Conservation (phyloP, 352 stramenopile genomes). For the Phytophthora litchii region DNA sequence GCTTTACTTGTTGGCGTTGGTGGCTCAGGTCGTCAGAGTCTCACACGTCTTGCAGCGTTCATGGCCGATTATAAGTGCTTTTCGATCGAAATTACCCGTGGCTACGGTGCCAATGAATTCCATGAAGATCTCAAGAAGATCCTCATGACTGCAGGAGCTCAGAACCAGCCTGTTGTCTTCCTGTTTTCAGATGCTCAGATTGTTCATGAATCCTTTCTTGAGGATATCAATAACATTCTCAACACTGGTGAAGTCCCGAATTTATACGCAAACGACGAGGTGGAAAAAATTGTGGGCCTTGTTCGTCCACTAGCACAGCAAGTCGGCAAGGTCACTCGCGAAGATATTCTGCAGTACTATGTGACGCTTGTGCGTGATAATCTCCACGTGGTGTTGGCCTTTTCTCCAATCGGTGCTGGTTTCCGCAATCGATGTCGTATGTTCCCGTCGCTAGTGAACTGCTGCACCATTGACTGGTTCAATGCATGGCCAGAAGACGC, state of each 20-base stretch:
- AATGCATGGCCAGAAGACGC: conserved; percentile 95
- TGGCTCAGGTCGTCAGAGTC: conserved; percentile 89
- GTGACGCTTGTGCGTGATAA: conserved; percentile 93
- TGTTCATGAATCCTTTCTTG: conserved; percentile 92
- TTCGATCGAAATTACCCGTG: conserved; percentile 93
- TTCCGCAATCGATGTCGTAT: conserved; percentile 94
- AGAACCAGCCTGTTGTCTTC: conserved; percentile 91
- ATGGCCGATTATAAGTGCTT: conserved; percentile 93
- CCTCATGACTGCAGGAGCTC: conserved; percentile 86
- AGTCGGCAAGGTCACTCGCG: conserved; percentile 81
- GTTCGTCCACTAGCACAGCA: conserved; percentile 82
- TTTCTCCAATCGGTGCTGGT: conserved; percentile 91
- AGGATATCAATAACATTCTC: conserved; percentile 96
- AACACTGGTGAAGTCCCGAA: conserved; percentile 95
- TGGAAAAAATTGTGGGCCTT: conserved; percentile 90
- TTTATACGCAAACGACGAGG: conserved; percentile 91
- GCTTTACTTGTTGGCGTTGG: conserved; percentile 93
- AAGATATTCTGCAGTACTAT: conserved; percentile 89
- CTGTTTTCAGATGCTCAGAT: conserved; percentile 95
- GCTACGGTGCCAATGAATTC: conserved; percentile 91
- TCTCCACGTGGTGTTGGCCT: conserved; percentile 93
- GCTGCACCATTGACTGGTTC: conserved; percentile 97
- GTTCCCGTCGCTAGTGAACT: conserved; percentile 95
- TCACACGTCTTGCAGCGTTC: conserved; percentile 91
- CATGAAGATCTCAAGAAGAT: conserved; percentile 94